Evolutionary conservation across 2,329 filamentous ascomycete genomes (phyloP).

Genomic region (Microdochium nivale): DNA sequence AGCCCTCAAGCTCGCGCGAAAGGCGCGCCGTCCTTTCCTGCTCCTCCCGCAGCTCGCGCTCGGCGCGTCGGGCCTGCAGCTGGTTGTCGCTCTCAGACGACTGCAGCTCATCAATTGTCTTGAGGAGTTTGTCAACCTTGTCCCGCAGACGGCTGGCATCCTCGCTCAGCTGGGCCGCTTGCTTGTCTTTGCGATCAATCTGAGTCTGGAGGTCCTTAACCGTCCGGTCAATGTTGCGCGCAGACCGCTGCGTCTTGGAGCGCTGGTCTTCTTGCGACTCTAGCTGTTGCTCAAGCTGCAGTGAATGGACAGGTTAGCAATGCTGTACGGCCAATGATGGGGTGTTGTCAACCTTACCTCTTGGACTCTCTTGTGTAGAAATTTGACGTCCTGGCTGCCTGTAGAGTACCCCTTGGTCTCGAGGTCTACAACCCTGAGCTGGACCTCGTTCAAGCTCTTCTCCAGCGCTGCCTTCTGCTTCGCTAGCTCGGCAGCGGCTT

Average conservation of each 20-base stretch:
- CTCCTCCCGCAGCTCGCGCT: constrained; percentile 85
- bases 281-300: constrained; percentile 76
- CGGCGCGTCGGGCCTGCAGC: constrained; percentile 72
- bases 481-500: constrained; percentile 71
- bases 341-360: constrained; percentile 55
- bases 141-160: constrained; percentile 81
- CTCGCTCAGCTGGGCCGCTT: constrained; percentile 70
- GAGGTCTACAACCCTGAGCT: constrained; percentile 81
- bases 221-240: constrained; percentile 85
- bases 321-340: not conserved
- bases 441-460: constrained; percentile 83
- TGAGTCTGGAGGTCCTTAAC: constrained; percentile 90
- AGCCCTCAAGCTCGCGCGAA: constrained; percentile 81
- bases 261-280: constrained; percentile 75
- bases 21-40: constrained; percentile 70
- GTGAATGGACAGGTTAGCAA: constrained; percentile 17
- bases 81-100: constrained; percentile 76
- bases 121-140: constrained; percentile 81
- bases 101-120: constrained; percentile 90
- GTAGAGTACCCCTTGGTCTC: constrained; percentile 97
- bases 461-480: constrained; percentile 86
- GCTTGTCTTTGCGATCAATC: constrained; percentile 88
- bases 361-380: constrained; percentile 87
- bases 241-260: constrained; percentile 73
- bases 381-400: constrained; percentile 89